Evolutionary conservation across 2,329 filamentous ascomycete genomes (phyloP).

Genomic region (Talaromyces sp.): DNA sequence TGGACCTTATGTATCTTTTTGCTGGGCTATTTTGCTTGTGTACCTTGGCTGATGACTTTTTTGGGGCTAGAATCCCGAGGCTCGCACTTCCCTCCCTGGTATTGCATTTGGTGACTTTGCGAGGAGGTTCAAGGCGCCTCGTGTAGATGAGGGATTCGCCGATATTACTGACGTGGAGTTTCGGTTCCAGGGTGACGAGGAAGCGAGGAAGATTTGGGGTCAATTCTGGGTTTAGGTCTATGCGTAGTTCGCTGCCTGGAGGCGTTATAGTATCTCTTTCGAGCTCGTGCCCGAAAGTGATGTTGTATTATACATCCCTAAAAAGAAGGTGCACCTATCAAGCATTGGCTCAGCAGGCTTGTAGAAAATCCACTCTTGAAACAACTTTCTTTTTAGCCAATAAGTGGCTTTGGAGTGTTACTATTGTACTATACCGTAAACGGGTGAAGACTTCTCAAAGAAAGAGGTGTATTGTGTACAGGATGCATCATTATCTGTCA

Average conservation of each 20-base stretch:
- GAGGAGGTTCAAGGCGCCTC: constrained; percentile 73
- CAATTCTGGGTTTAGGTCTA: constrained; percentile 73
- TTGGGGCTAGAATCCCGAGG: constrained; percentile 74
- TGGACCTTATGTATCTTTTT: not conserved
- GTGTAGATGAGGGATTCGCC: constrained; percentile 75
- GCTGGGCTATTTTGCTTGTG: not conserved
- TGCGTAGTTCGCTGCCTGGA: too few species aligned
- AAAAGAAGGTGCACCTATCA: too few species aligned
- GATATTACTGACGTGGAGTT: constrained; percentile 79
- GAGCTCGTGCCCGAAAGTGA: too few species aligned
- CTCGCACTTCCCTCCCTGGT: constrained; percentile 70
- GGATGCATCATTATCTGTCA: constrained; percentile 2
- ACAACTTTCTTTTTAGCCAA: too few species aligned
- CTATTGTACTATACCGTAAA: too few species aligned
- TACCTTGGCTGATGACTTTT: not conserved
- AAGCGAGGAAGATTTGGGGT: constrained; percentile 72
- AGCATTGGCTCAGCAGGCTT: too few species aligned
- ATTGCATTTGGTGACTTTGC: constrained; percentile 79
- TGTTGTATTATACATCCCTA: too few species aligned
- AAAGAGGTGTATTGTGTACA: constrained; percentile 14
- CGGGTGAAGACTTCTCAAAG: too few species aligned
- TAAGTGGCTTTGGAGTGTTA: too few species aligned
- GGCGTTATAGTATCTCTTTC: too few species aligned
- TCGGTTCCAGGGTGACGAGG: constrained; percentile 68
- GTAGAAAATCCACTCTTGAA: too few species aligned